Percentiles rank a stretch among this genome's conserved stretches.
These are phyloP conservation scores for Nitzschia palea DNA, from an alignment of 108 stramenopile species.

Conservation along the genomic window DNA sequence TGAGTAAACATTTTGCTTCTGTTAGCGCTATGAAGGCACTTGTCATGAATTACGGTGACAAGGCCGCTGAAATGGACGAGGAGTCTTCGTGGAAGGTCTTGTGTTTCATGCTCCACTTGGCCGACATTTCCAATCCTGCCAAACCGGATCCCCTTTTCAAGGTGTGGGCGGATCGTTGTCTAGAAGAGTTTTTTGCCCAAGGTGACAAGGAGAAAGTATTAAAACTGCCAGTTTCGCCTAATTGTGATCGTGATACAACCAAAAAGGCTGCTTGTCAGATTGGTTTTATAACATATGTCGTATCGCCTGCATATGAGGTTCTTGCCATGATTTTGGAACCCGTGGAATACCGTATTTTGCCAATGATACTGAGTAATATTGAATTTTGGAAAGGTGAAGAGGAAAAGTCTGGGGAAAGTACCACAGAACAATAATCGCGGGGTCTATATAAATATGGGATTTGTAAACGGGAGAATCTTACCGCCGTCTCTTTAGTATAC, in stretches of 20 bases:
- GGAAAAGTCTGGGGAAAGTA: not conserved
- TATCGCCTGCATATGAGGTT: slow-evolving; percentile 45
- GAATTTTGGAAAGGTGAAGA: slow-evolving; percentile 34
- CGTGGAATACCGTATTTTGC: slow-evolving; percentile 30
- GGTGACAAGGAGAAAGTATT: slow-evolving; percentile 50
- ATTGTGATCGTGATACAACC: slow-evolving; percentile 51
- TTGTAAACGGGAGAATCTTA: not conserved
- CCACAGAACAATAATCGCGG: not conserved
- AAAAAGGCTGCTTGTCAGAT: slow-evolving; percentile 37
- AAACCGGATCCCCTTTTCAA: slow-evolving; percentile 40
- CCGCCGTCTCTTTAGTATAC: not conserved
- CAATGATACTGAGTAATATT: slow-evolving; percentile 23
- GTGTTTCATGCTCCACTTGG: slow-evolving; percentile 53
- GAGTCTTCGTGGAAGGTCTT: slow-evolving; percentile 15
- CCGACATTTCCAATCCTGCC: slow-evolving; percentile 67
- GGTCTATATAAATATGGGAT: not conserved
- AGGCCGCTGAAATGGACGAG: not conserved
- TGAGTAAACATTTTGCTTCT: slow-evolving; percentile 68
- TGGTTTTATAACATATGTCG: slow-evolving; percentile 67
- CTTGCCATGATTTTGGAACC: slow-evolving; percentile 27
- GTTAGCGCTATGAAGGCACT: slow-evolving; percentile 18
- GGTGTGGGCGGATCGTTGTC: slow-evolving; percentile 45
- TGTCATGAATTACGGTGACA: not conserved
- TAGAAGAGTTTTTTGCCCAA: slow-evolving; percentile 71
- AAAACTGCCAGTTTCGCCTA: slow-evolving; percentile 46